phyloP scores from a whole-genome alignment of 441 rosid species.

The Raphanus hybrid region DNA sequence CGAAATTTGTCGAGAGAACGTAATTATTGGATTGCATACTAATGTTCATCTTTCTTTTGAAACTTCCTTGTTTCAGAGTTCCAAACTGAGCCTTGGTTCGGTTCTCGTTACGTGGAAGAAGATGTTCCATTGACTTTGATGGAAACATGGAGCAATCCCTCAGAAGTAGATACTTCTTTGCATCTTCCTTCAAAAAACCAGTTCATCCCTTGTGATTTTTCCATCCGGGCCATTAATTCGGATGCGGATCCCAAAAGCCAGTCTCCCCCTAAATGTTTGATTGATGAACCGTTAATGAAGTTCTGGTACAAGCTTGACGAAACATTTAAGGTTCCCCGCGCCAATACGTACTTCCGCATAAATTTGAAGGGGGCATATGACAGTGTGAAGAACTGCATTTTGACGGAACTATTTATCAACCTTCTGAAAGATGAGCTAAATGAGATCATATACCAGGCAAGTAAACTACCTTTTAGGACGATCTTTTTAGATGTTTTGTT shows the following conservation, averaged over 20 bases:
- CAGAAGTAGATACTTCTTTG: slow-evolving; percentile 66
- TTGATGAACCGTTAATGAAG: slow-evolving; percentile 82
- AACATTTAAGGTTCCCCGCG: slow-evolving; percentile 87
- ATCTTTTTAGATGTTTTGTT: slow-evolving; percentile 20
- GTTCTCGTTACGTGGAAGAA: slow-evolving; percentile 79
- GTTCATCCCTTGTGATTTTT: slow-evolving; percentile 88
- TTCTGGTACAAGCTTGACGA: slow-evolving; percentile 94
- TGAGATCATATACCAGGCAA: slow-evolving; percentile 92
- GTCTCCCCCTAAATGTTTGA: slow-evolving; percentile 67
- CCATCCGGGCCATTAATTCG: slow-evolving; percentile 58
- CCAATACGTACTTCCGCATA: slow-evolving; percentile 81
- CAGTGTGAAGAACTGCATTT: slow-evolving; percentile 68
- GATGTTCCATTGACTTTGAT: slow-evolving; percentile 68
- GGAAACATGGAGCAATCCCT: slow-evolving; percentile 84
- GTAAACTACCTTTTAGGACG: slow-evolving; percentile 29
- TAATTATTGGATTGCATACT: slow-evolving; percentile 8
- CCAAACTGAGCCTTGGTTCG: slow-evolving; percentile 90
- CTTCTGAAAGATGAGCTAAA: slow-evolving; percentile 96
- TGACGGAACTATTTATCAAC: slow-evolving; percentile 83
- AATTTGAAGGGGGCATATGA: slow-evolving; percentile 82
- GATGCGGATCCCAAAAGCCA: slow-evolving; percentile 41
- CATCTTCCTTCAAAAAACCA: slow-evolving; percentile 84
- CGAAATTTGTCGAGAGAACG: background rate
- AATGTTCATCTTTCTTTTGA: slow-evolving; percentile 15
- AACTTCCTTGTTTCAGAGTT: slow-evolving; percentile 55